These are phyloP conservation scores for Scedosporium minutisporum DNA, from an alignment of 2,329 filamentous ascomycete genomes.

Conservation along the genomic window DNA sequence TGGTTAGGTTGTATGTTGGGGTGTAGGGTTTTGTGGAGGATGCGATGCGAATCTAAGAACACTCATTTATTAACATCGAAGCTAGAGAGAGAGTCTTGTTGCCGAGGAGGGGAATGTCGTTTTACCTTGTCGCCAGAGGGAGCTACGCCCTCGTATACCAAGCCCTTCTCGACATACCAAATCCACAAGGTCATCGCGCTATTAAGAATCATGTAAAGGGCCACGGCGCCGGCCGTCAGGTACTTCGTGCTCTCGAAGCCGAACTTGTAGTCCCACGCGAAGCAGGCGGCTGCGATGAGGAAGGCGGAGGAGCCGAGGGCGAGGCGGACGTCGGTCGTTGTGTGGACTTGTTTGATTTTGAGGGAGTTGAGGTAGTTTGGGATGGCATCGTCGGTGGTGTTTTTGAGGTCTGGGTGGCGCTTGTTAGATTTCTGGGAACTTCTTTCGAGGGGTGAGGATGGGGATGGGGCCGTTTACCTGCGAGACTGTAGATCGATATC, in stretches of 20 bases:
- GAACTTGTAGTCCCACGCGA: conserved; percentile 83
- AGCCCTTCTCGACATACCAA: conserved; percentile 69
- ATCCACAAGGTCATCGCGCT: conserved; percentile 74
- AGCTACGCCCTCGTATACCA: conserved; percentile 65
- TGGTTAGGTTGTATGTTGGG: conserved; percentile 74
- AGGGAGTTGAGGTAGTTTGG: conserved; percentile 87
- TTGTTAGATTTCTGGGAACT: neutral
- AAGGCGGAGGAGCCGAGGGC: conserved; percentile 77
- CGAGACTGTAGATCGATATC: conserved; percentile 54
- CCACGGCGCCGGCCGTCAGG: conserved; percentile 72
- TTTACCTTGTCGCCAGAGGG: conserved; percentile 57
- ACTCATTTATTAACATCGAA: conserved; percentile 9
- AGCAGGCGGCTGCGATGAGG: conserved; percentile 68
- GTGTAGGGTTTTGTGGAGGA: conserved; percentile 69
- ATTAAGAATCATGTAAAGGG: conserved; percentile 71
- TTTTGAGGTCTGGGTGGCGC: conserved; percentile 68
- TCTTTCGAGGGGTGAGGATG: neutral
- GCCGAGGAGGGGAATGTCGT: neutral
- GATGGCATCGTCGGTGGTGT: conserved; percentile 90
- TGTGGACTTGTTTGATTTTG: conserved; percentile 73
- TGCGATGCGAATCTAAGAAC: conserved; percentile 56
- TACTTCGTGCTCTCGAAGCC: conserved; percentile 81
- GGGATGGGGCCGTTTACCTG: conserved; percentile 3
- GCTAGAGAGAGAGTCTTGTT: neutral
- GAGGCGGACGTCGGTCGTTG: conserved; percentile 72